These are phyloP conservation scores for Papiliotrema terrestris DNA, from an alignment of 1,284 basidiomycete species.

Conservation along the genomic window DNA sequence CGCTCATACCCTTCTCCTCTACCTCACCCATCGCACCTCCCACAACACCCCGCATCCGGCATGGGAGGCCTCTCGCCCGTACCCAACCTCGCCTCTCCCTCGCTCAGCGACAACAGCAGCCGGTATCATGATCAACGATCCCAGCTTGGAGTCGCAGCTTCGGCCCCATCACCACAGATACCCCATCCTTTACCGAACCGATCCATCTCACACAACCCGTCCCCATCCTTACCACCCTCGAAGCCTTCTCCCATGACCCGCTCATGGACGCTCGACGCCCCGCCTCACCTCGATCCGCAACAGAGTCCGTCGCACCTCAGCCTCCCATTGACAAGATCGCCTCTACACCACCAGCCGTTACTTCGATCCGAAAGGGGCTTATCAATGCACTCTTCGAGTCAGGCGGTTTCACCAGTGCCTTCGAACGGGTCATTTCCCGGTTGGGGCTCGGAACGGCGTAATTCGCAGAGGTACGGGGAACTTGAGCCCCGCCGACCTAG, in stretches of 20 bases:
- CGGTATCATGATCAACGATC: neutral
- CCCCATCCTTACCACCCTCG: neutral
- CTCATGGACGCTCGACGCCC: slow-evolving; percentile 11
- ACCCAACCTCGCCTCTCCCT: too few species aligned
- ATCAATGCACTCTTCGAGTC: neutral
- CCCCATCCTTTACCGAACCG: neutral
- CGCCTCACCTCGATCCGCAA: slow-evolving; percentile 9
- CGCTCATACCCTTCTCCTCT: too few species aligned
- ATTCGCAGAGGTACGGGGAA: neutral
- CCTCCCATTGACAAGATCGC: neutral
- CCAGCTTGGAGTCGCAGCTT: neutral
- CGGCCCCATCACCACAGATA: neutral
- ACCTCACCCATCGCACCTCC: too few species aligned
- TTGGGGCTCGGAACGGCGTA: neutral
- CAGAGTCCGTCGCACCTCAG: slow-evolving; percentile 5
- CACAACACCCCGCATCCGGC: too few species aligned
- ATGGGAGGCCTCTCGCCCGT: too few species aligned
- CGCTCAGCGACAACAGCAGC: too few species aligned
- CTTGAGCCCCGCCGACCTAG: neutral
- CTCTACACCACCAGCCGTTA: neutral
- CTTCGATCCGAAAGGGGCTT: too few species aligned
- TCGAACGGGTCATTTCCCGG: neutral
- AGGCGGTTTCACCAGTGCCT: neutral
- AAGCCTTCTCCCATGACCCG: slow-evolving; percentile 1
- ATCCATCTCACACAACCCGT: neutral